Conservation (phyloP, 108 stramenopile genomes). For the Conticribra guillardii region DNA sequence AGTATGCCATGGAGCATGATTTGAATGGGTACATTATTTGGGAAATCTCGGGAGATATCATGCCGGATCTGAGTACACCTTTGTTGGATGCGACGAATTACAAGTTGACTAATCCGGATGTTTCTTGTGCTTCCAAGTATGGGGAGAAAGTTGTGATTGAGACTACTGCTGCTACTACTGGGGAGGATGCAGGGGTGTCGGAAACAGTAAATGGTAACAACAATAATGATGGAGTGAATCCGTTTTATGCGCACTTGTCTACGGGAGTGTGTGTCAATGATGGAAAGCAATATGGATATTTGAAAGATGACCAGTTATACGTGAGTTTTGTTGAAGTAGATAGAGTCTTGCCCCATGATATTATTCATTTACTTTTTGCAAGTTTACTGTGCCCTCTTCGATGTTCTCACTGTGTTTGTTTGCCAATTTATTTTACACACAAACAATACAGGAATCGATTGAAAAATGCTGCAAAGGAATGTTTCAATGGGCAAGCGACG, state of each 20-base stretch:
- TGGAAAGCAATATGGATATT: neutral
- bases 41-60: slow-evolving; percentile 24
- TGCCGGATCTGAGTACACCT: slow-evolving; percentile 27
- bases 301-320: neutral
- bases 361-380: neutral
- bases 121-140: neutral
- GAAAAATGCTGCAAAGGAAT: neutral
- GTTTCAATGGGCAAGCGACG: neutral
- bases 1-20: slow-evolving; percentile 32
- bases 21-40: slow-evolving; percentile 38
- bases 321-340: neutral
- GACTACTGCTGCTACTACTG: no score
- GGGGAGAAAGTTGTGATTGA: no score
- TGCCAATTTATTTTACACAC: no score
- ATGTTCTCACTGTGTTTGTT: no score
- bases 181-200: neutral
- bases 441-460: neutral
- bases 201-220: no score
- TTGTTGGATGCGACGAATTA: slow-evolving; percentile 33
- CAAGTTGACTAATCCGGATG: slow-evolving; percentile 23
- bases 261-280: neutral
- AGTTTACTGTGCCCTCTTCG: no score
- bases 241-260: neutral
- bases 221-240: neutral
- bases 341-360: neutral